Percentiles rank a stretch among this genome's conserved stretches.
Evolutionary conservation across 176 grass and related monocot species (phyloP).

Genomic region (Thinopyrum elongatum): DNA sequence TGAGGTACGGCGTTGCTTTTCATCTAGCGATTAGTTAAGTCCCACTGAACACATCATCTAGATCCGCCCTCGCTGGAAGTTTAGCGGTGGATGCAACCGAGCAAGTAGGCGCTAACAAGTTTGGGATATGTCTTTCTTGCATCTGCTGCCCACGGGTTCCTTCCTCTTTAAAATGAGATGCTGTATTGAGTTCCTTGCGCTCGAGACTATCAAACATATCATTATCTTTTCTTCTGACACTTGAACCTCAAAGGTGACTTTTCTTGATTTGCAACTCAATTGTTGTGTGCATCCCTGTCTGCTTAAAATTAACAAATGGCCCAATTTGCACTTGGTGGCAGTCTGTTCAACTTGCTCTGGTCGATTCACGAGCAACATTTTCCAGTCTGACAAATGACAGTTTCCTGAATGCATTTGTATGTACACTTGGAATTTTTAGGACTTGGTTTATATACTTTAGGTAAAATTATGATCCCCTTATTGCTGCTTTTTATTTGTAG

Average conservation of each 20-base stretch:
- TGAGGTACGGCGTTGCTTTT: not conserved
- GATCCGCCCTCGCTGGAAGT: not conserved
- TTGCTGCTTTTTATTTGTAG: not conserved
- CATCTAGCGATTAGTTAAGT: not conserved
- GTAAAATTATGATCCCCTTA: not conserved
- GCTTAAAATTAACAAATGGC: not conserved
- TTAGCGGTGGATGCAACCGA: not conserved
- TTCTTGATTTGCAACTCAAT: not conserved
- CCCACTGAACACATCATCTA: not conserved
- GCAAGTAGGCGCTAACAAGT: conserved; percentile 13
- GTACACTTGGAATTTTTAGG: not conserved
- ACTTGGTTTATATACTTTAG: not conserved
- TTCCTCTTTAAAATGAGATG: conserved; percentile 9
- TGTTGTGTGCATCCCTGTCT: not conserved
- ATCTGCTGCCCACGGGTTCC: not conserved
- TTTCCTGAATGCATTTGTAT: not conserved
- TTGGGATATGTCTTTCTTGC: conserved; percentile 52
- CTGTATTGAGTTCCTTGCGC: not conserved
- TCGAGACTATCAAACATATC: not conserved
- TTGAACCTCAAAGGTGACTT: conserved; percentile 3
- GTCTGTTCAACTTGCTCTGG: not conserved
- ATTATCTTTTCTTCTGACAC: not conserved
- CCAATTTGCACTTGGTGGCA: not conserved
- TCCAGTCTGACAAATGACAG: not conserved
- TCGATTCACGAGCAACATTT: not conserved